A percentile compares a stretch with the other conserved stretches of the same genome.
These are phyloP conservation scores for Ceratobasidium sp. DNA, from an alignment of 1,284 basidiomycete genomes.

Conservation along the genomic window DNA sequence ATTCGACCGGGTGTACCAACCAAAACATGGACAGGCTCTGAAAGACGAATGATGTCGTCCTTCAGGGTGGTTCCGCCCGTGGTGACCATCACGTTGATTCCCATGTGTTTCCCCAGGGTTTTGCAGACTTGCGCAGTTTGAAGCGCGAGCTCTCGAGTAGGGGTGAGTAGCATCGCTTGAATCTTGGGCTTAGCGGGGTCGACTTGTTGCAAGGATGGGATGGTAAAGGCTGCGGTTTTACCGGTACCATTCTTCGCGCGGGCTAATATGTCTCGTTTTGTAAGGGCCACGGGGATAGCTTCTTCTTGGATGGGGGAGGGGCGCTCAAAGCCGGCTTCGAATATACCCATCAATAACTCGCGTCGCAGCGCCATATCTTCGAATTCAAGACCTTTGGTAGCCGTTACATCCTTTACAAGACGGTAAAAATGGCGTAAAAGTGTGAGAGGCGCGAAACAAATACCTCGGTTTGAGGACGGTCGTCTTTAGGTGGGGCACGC, in stretches of 20 bases:
- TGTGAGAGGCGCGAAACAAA: slow-evolving; percentile 47
- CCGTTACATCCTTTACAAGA: slow-evolving; percentile 78
- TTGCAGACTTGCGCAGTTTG: slow-evolving; percentile 99
- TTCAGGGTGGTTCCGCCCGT: slow-evolving; percentile 98
- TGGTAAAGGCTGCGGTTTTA: slow-evolving; percentile 98
- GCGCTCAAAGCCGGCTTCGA: slow-evolving; percentile 96
- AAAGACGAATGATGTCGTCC: slow-evolving; percentile 95
- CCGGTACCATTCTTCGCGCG: slow-evolving; percentile 92
- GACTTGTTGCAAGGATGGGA: slow-evolving; percentile 94
- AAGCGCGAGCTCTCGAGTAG: slow-evolving; percentile 93
- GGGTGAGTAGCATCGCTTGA: slow-evolving; percentile 93
- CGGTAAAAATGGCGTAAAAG: not conserved
- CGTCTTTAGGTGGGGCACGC: slow-evolving; percentile 89
- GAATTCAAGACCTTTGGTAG: slow-evolving; percentile 91
- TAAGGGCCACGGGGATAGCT: slow-evolving; percentile 89
- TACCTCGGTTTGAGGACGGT: slow-evolving; percentile 89
- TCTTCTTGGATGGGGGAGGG: slow-evolving; percentile 99
- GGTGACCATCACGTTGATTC: slow-evolving; percentile 97
- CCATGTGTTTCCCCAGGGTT: slow-evolving; percentile 95
- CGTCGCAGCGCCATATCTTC: slow-evolving; percentile 86
- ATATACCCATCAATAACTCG: slow-evolving; percentile 92
- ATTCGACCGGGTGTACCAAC: slow-evolving; percentile 98
- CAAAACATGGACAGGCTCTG: slow-evolving; percentile 93
- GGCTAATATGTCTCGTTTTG: slow-evolving; percentile 91
- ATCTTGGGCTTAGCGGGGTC: slow-evolving; percentile 90